These are phyloP conservation scores for Pseudonectria foliicola DNA, from an alignment of 2,329 filamentous ascomycete genomes.

Conservation along the genomic window DNA sequence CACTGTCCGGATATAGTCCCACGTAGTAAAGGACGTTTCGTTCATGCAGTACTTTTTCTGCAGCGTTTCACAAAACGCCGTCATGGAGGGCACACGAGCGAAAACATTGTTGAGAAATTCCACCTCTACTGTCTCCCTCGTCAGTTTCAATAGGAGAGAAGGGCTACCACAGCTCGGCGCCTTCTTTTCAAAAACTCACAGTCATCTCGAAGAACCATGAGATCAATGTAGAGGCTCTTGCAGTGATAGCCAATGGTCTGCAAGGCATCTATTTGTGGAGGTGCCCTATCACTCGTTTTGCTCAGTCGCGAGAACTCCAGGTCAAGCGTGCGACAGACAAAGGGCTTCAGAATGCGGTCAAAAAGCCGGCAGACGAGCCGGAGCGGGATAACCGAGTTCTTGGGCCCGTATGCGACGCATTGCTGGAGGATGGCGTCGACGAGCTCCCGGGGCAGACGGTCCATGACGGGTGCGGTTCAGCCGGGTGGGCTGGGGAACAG, in stretches of 20 bases:
- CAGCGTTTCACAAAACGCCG: conserved; percentile 35
- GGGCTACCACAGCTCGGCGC: no score
- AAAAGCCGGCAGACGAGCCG: conserved; percentile 45
- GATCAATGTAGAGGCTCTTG: conserved; percentile 42
- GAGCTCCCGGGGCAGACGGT: conserved; percentile 41
- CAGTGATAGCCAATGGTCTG: conserved; percentile 40
- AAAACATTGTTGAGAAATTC: conserved; percentile 41
- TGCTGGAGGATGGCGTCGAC: conserved; percentile 38
- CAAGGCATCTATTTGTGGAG: conserved; percentile 33
- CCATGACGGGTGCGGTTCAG: conserved; percentile 26
- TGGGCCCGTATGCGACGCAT: conserved; percentile 33
- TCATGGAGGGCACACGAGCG: conserved; percentile 38
- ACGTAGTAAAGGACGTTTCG: conserved; percentile 41
- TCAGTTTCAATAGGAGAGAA: no score
- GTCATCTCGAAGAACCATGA: conserved; percentile 47
- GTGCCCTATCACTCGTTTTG: conserved; percentile 24
- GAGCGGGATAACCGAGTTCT: conserved; percentile 37
- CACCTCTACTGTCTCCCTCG: conserved; percentile 36
- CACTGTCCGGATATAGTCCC: conserved; percentile 36
- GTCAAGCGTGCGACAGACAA: conserved; percentile 39
- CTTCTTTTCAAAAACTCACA: no score
- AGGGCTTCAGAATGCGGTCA: conserved; percentile 38
- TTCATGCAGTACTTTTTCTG: conserved; percentile 42
- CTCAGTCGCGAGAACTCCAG: conserved; percentile 44
- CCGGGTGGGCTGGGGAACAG: conserved; percentile 1